Conservation (phyloP, 2,329 filamentous ascomycete species). For the Ilyonectria sp. region DNA sequence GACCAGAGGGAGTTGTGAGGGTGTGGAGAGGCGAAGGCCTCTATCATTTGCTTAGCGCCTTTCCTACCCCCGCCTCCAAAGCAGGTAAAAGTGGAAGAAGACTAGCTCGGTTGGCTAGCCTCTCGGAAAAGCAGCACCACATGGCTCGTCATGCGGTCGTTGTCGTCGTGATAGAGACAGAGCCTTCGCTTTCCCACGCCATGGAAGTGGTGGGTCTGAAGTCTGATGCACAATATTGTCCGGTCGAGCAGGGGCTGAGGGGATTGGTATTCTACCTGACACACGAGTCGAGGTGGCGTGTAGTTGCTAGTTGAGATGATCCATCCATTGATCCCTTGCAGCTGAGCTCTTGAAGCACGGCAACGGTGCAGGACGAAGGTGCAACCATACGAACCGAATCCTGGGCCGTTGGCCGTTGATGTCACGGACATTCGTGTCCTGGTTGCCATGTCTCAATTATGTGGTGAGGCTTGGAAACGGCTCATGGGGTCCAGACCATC, state of each 20-base stretch:
- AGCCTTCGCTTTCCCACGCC: slow-evolving; percentile 24
- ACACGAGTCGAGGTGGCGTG: slow-evolving; percentile 29
- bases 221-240: slow-evolving; percentile 37
- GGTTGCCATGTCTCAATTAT: slow-evolving; percentile 32
- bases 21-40: slow-evolving; percentile 34
- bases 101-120: slow-evolving; percentile 35
- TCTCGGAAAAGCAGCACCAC: slow-evolving; percentile 36
- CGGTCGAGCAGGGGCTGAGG: slow-evolving; percentile 31
- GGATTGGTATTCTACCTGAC: slow-evolving; percentile 36
- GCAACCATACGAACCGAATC: slow-evolving; percentile 29
- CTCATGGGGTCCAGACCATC: slow-evolving; percentile 19
- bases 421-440: slow-evolving; percentile 23
- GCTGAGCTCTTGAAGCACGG: slow-evolving; percentile 20
- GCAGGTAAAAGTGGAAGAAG: slow-evolving; percentile 42
- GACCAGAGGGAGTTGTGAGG: slow-evolving; percentile 35
- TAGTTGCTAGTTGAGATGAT: slow-evolving; percentile 21
- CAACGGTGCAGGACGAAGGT: slow-evolving; percentile 31
- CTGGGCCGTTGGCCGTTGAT: slow-evolving; percentile 25
- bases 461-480: slow-evolving; percentile 23
- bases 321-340: slow-evolving; percentile 14
- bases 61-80: slow-evolving; percentile 37
- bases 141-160: slow-evolving; percentile 34
- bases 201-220: slow-evolving; percentile 34
- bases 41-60: slow-evolving; percentile 41
- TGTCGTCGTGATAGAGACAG: slow-evolving; percentile 39